phyloP scores from a whole-genome alignment of 495 filamentous ascomycete genomes.

The Pyrenopolyporus hunteri region DNA sequence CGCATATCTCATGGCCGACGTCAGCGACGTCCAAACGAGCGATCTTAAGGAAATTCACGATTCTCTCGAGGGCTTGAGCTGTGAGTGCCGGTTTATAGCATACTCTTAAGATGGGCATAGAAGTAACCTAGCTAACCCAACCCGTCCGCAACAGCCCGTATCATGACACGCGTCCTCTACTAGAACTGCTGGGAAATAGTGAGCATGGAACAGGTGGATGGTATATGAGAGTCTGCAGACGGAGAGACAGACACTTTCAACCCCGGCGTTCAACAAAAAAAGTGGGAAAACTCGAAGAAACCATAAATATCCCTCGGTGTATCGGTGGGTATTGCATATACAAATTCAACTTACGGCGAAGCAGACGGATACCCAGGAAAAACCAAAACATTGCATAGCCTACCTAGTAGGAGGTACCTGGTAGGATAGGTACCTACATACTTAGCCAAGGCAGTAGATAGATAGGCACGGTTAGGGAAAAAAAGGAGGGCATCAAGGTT shows the following conservation, averaged over 20 bases:
- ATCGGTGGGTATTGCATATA: too few relatives aligned
- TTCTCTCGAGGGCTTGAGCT: slow-evolving; percentile 78
- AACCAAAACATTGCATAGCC: slow-evolving; percentile 48
- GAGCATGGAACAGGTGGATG: neutral
- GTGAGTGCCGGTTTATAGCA: slow-evolving; percentile 58
- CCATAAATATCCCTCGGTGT: too few relatives aligned
- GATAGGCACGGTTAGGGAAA: slow-evolving; percentile 40
- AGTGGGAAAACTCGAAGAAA: too few relatives aligned
- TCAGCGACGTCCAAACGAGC: slow-evolving; percentile 77
- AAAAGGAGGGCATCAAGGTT: slow-evolving; percentile 53
- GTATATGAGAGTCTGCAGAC: too few relatives aligned
- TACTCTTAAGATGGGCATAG: slow-evolving; percentile 8
- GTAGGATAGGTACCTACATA: too few relatives aligned
- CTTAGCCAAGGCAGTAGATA: too few relatives aligned
- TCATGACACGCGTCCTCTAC: slow-evolving; percentile 88
- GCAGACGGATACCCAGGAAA: slow-evolving; percentile 39
- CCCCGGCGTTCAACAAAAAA: too few relatives aligned
- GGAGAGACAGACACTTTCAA: too few relatives aligned
- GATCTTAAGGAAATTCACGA: slow-evolving; percentile 88
- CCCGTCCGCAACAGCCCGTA: slow-evolving; percentile 68
- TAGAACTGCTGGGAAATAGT: slow-evolving; percentile 50
- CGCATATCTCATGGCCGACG: slow-evolving; percentile 97
- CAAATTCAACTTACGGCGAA: slow-evolving; percentile 37
- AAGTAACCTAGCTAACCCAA: slow-evolving; percentile 29
- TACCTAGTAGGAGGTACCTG: too few relatives aligned